Evolutionary conservation across 176 grass and related monocot species (phyloP), one percentile per base, ranked within the genome.

Genomic region (Carex littledalei): DNA sequence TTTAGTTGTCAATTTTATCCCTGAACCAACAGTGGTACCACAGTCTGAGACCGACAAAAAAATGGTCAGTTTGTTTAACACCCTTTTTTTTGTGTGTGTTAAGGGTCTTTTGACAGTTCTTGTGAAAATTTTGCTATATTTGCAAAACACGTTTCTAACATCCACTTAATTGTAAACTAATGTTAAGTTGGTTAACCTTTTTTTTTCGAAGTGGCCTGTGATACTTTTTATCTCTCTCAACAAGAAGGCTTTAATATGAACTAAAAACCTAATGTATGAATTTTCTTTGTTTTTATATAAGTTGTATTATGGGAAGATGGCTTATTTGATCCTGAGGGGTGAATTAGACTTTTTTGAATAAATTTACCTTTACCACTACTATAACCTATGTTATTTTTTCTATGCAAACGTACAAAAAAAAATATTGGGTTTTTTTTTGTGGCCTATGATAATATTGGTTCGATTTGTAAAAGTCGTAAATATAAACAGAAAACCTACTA

Each of bases 1-100:
- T 86, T 89, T 91, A 43, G 56, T 95, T 74, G 49, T 98, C 43
- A 98, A 89, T 77, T 95, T 98, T 89, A 94, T 98, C 84, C 96
- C 96, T 74, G 96, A 98, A 86, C 89, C 96, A 86, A 83, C 87
- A 50, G 45, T 90, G 86, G 86, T 94, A 49, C 72, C 81, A 62
- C 66, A 20, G 81, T 66, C 85, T 78, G 86, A 93, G 86, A 67
- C 84, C 73, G 85, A 66, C 11, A 88, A 86, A 67, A 84, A 73
- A 74, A 76, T 89, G 96, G 96, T 95, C 55, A 74, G 69, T 58
- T 85, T 49, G 37, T 62, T 79, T 17, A 72, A 76, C n/a, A 49
- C 10, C 2, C 12, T 5, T 56, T 22, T 67, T 79, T 29, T 1
- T 29, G 26, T 16, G 31, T 45, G 3, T 45, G 83, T 26, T 65